A percentile compares a stretch with the other conserved stretches of the same genome.
Conservation (phyloP, 2,329 filamentous ascomycete species). For the Verticillium nonalfalfae region DNA sequence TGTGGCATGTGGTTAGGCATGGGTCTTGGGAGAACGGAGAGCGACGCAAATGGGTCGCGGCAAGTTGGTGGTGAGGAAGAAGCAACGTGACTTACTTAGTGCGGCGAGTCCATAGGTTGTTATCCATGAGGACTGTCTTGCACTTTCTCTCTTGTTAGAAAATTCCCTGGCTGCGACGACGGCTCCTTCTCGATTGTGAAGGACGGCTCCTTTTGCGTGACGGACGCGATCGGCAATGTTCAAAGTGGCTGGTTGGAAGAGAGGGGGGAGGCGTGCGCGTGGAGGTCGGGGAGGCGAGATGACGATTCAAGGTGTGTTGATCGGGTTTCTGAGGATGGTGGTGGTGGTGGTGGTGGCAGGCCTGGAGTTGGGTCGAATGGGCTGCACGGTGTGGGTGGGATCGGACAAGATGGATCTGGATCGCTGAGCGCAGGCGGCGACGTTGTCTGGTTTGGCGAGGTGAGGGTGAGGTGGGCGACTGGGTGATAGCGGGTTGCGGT, state of each 20-base stretch:
- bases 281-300: neutral
- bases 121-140: slow-evolving; percentile 47
- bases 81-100: slow-evolving; percentile 58
- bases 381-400: neutral
- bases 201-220: slow-evolving; percentile 2
- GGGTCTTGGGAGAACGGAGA: slow-evolving; percentile 13
- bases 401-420: neutral
- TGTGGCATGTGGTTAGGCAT: slow-evolving; percentile 27
- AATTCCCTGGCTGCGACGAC: slow-evolving; percentile 3
- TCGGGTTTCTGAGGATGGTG: neutral
- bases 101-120: slow-evolving; percentile 72
- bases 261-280: neutral
- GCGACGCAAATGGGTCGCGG: slow-evolving; percentile 1
- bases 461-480: neutral
- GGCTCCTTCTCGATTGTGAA: slow-evolving; percentile 3
- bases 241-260: neutral
- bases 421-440: neutral
- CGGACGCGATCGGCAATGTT: neutral
- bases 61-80: neutral
- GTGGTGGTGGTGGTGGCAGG: neutral
- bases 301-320: neutral
- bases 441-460: neutral
- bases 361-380: neutral
- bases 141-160: slow-evolving; percentile 6
- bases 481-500: neutral